Conservation (phyloP, 805 yeast species). For the Lipomyces spencermartinsiae region DNA sequence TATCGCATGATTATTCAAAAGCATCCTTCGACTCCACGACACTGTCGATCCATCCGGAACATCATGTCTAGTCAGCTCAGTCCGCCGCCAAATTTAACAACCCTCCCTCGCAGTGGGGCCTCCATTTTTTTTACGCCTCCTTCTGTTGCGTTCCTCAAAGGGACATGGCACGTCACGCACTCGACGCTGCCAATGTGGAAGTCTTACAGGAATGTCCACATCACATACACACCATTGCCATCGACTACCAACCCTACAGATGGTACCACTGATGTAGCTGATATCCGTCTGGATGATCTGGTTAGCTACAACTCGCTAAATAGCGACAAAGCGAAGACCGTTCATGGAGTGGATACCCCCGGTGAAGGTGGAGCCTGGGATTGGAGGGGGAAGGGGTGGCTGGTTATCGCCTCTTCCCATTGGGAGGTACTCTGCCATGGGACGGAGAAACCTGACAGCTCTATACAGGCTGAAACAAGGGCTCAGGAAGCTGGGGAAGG, state of each 20-base stretch:
- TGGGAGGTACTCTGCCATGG: constrained; percentile 9
- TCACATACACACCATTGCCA: constrained; percentile 7
- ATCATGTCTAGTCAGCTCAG: not conserved
- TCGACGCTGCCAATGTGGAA: constrained; percentile 16
- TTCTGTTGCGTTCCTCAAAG: not conserved
- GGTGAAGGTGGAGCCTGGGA: not conserved
- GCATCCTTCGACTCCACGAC: not conserved
- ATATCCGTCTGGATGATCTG: not conserved
- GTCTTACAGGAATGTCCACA: constrained; percentile 6
- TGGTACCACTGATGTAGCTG: not conserved
- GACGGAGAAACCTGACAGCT: not conserved
- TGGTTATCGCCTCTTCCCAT: not conserved
- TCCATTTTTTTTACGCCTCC: not conserved
- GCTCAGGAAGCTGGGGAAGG: not conserved
- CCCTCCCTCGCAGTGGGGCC: not conserved
- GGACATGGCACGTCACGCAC: constrained; percentile 9
- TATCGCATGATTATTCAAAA: too few species aligned
- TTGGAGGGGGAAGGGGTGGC: constrained; percentile 13
- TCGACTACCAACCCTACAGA: not conserved
- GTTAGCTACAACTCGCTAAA: constrained; percentile 1
- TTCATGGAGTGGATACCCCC: not conserved
- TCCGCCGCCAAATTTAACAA: not conserved
- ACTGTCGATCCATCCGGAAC: not conserved
- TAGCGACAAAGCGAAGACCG: not conserved
- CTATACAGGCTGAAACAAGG: not conserved